These are phyloP conservation scores for Rhododendron simsii DNA, from an alignment of 148 eudicot genomes.

Conservation along the genomic window DNA sequence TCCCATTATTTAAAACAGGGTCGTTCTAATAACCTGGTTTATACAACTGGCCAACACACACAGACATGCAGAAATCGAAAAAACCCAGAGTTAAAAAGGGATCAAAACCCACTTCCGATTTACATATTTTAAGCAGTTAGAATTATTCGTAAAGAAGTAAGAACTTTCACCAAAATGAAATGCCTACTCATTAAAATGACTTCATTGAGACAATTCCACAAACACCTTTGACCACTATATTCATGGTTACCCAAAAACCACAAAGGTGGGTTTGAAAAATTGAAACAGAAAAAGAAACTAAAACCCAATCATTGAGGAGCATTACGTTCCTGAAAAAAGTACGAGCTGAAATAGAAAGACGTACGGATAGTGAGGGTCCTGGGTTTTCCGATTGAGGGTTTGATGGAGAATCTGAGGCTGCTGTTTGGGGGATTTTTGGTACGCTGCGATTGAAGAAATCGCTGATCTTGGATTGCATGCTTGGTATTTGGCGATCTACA, in stretches of 20 bases:
- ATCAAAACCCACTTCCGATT: not conserved
- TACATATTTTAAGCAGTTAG: not conserved
- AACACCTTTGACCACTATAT: not conserved
- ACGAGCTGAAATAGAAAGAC: not conserved
- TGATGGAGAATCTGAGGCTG: too few species aligned
- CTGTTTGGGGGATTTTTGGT: not conserved
- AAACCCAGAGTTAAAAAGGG: not conserved
- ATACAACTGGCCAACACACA: not conserved
- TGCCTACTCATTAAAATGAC: not conserved
- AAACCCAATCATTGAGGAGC: not conserved
- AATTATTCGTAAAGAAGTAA: too few species aligned
- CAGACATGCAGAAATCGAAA: not conserved
- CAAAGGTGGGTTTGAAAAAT: not conserved
- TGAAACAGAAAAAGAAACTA: not conserved
- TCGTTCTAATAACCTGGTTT: not conserved
- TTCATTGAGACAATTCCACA: not conserved
- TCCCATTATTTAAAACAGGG: too few species aligned
- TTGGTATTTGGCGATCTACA: not conserved
- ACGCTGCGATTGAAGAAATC: conserved; percentile 9
- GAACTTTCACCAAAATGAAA: not conserved
- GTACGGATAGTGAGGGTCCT: not conserved
- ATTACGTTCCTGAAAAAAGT: not conserved
- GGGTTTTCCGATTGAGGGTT: not conserved
- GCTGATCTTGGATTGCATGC: conserved; percentile 20
- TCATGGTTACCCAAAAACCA: too few species aligned